These are phyloP conservation scores for Blastomyces gilchristii DNA, from an alignment of 2,329 filamentous ascomycete species.

Conservation along the genomic window DNA sequence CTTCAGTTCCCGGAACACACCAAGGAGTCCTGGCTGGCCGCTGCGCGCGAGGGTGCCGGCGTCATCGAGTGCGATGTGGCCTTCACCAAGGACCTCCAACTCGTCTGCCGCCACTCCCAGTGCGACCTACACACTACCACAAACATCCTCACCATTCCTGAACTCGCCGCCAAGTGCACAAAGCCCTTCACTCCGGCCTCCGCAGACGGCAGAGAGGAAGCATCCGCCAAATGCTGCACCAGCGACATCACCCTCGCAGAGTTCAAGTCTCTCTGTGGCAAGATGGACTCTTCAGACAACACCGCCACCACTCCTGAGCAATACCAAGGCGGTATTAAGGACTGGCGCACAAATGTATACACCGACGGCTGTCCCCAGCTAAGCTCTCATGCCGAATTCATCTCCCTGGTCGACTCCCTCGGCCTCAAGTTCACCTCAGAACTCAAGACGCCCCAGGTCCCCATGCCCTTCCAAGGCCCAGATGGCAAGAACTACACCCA, in stretches of 20 bases:
- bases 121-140: slow-evolving; percentile 61
- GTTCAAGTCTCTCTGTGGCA: slow-evolving; percentile 57
- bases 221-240: slow-evolving; percentile 59
- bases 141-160: slow-evolving; percentile 53
- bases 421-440: slow-evolving; percentile 57
- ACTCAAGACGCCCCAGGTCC: slow-evolving; percentile 56
- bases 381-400: slow-evolving; percentile 52
- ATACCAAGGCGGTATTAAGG: slow-evolving; percentile 49
- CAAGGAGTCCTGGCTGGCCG: slow-evolving; percentile 48
- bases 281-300: slow-evolving; percentile 57
- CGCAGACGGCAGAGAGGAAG: slow-evolving; percentile 37
- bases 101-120: slow-evolving; percentile 59
- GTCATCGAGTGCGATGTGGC: slow-evolving; percentile 58
- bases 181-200: slow-evolving; percentile 49
- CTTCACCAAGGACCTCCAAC: slow-evolving; percentile 54
- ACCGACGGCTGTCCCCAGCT: slow-evolving; percentile 46
- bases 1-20: slow-evolving; percentile 57
- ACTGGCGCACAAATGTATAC: slow-evolving; percentile 57
- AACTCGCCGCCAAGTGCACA: slow-evolving; percentile 55
- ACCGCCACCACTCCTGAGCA: slow-evolving; percentile 48
- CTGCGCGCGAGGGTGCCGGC: slow-evolving; percentile 57
- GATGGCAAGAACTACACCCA: slow-evolving; percentile 50
- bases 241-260: slow-evolving; percentile 59
- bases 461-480: slow-evolving; percentile 51
- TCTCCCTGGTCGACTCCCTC: slow-evolving; percentile 47